These are phyloP conservation scores for Acer yangbiense DNA, from an alignment of 345 rosid genomes.

Conservation along the genomic window DNA sequence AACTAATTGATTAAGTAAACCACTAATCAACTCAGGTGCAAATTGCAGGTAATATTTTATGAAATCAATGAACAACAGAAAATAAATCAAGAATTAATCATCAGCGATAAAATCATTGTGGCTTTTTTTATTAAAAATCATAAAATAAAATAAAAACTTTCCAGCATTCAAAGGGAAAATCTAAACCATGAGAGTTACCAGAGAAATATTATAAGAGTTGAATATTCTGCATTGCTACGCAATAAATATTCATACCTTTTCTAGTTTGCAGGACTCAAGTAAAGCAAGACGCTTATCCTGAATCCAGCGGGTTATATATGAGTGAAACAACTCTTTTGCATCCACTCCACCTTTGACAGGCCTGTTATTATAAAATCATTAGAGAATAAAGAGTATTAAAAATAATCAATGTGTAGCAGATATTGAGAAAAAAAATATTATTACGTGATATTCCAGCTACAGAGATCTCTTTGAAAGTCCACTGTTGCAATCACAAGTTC, in stretches of 20 bases:
- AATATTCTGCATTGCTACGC: not conserved
- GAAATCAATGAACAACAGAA: not conserved
- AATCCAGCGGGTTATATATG: slow-evolving; percentile 83
- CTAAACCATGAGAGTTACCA: not conserved
- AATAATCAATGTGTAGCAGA: not conserved
- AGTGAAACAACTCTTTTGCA: slow-evolving; percentile 83
- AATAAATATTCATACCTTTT: slow-evolving; percentile 57
- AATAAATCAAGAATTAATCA: not conserved
- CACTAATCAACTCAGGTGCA: not conserved
- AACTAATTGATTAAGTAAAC: not conserved
- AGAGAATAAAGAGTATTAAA: not conserved
- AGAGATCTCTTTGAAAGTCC: slow-evolving; percentile 89
- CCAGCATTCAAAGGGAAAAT: not conserved
- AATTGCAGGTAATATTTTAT: not conserved
- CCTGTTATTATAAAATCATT: slow-evolving; percentile 42
- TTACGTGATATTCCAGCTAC: slow-evolving; percentile 78
- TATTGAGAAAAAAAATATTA: not conserved
- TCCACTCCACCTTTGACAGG: slow-evolving; percentile 87
- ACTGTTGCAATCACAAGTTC: slow-evolving; percentile 91
- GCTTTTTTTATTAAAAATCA: not conserved
- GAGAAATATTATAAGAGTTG: not conserved
- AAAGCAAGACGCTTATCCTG: slow-evolving; percentile 71
- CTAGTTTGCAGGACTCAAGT: slow-evolving; percentile 81
- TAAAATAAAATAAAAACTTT: not conserved
- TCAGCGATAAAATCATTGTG: not conserved